Percentiles rank a stretch among this genome's conserved stretches.
phyloP scores from a whole-genome alignment of 148 eudicot genomes.

The Linanthus parryae region DNA sequence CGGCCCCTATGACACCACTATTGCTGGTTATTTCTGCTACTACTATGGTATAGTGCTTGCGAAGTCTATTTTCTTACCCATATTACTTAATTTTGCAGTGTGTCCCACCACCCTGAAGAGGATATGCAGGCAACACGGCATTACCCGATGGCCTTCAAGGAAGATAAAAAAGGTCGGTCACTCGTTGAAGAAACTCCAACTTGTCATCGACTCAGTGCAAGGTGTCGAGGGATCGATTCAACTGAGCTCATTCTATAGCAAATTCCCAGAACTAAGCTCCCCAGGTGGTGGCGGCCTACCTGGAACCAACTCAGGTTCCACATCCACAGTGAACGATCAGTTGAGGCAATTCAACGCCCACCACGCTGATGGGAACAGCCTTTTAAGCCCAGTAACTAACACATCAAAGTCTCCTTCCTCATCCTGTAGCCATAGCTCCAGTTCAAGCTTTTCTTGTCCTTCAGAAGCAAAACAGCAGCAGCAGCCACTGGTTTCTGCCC shows the following conservation, averaged over 20 bases:
- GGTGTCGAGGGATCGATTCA: constrained; percentile 79
- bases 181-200: constrained; percentile 76
- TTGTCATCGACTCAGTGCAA: constrained; percentile 82
- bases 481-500: constrained; percentile 12
- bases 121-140: constrained; percentile 93
- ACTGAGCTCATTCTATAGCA: constrained; percentile 66
- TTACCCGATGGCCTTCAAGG: constrained; percentile 91
- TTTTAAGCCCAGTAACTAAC: constrained; percentile 37
- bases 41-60: background rate
- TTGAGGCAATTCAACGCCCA: constrained; percentile 24
- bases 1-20: background rate
- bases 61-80: background rate
- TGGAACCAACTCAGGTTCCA: constrained; percentile 19
- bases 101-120: constrained; percentile 96
- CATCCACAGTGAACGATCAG: constrained; percentile 27
- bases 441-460: constrained; percentile 49
- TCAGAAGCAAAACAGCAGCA: constrained; percentile 33
- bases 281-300: constrained; percentile 27
- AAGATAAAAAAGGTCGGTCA: constrained; percentile 95
- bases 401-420: constrained; percentile 49
- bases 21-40: background rate
- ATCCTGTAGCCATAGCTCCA: constrained; percentile 62
- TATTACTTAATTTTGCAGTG: constrained; percentile 38
- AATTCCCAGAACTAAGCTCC: constrained; percentile 61
- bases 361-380: constrained; percentile 34